Evolutionary conservation across 306 rosid genomes (phyloP).

Genomic region (Medicago ruthenica): DNA sequence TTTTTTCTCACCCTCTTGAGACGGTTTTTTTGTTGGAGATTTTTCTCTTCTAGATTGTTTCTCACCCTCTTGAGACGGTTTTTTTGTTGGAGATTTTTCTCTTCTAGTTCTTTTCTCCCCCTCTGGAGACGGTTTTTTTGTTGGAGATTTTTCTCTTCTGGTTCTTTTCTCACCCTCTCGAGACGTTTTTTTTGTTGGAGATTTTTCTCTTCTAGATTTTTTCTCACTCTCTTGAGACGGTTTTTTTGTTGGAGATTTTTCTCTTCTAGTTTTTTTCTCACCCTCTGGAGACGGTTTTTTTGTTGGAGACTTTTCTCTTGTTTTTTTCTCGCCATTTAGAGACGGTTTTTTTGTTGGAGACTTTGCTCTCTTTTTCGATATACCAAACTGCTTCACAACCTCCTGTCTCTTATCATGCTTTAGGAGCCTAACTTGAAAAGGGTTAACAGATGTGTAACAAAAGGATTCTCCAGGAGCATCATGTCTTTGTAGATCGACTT

Average conservation of each 20-base stretch:
- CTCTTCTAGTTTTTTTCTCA: background rate
- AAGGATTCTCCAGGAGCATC: conserved; percentile 53
- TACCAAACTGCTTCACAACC: conserved; percentile 33
- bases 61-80: no score
- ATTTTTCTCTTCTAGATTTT: background rate
- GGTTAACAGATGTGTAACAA: conserved; percentile 64
- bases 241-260: background rate
- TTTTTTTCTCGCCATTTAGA: conserved; percentile 42
- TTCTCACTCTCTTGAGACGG: background rate
- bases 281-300: no score
- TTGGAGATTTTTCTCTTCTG: background rate
- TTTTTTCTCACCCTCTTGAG: no score
- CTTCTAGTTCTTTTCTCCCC: background rate
- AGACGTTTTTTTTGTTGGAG: background rate
- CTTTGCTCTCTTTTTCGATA: conserved; percentile 60
- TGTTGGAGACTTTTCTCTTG: conserved; percentile 45
- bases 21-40: background rate
- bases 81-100: background rate
- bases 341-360: conserved; percentile 60
- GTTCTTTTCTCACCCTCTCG: no score
- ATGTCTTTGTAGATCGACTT: conserved; percentile 66
- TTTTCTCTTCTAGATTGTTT: background rate
- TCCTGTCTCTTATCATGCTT: conserved; percentile 49
- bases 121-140: no score
- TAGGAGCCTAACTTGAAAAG: conserved; percentile 74